Evolutionary conservation across 305 asterid genomes (phyloP), one percentile per base, ranked within the genome.

Genomic region (Ajuga reptans): DNA sequence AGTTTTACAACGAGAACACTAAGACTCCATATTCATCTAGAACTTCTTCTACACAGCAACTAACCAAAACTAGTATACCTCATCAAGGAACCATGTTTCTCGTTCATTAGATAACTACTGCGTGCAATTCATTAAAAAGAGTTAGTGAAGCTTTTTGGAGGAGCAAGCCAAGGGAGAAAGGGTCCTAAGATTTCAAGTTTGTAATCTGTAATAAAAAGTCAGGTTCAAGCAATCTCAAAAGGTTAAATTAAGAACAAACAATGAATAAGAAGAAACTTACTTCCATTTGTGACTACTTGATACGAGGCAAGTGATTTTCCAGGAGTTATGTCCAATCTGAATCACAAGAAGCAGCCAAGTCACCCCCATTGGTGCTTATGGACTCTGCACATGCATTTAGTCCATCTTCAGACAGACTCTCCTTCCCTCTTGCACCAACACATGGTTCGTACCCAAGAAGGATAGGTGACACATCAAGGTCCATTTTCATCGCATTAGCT

Each of bases 241-340:
- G 21, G 58, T 12, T 12, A 47, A 73, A 24, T 6, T 65, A 16
- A 24, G 24, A 21, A 34, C 36, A 41, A 49, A 52, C 33, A 47
- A 18, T 11, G 64, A 5, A 21, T 11, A 10, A 47, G 12, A 33
- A 72, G 33, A 34, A 46, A 71, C 74, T 66, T 63, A 69, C 84
- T 33, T 58, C 18, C 49, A 33, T 18, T 50, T 42, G 69, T 29
- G 51, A 73, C 59, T 56, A 77, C 69, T 69, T 79, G 77, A 77
- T 74, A 73, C 57, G 70, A 72, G 74, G 75, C 77, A 73, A 72
- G 55, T 57, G 69, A 68, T 68, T 68, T 79, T 80, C 69, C 58
- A n/a, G 65, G 74, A 72, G 74, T 53, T 59, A 75, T n/a, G 72
- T 72, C 90, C 97, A 90, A 75, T 88, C 89, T 41, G 92, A 90